phyloP scores from a whole-genome alignment of 345 rosid genomes.

The Hypericum perforatum region DNA sequence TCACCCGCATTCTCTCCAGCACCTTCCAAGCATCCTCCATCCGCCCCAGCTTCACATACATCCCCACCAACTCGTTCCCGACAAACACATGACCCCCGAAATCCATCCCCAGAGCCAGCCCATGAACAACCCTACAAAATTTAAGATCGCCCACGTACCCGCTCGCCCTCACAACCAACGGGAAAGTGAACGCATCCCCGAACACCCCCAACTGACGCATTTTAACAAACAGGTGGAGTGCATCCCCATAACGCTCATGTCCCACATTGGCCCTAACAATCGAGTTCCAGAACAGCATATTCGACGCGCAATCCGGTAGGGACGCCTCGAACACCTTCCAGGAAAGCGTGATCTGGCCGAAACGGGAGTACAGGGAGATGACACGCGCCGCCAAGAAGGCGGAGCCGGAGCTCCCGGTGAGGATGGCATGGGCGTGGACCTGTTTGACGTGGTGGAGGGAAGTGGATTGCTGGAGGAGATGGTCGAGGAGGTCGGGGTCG shows the following conservation, averaged over 20 bases:
- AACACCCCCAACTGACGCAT: slow-evolving; percentile 41
- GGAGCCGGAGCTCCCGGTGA: slow-evolving; percentile 22
- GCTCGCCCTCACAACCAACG: slow-evolving; percentile 44
- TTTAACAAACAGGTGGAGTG: slow-evolving; percentile 31
- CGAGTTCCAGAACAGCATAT: slow-evolving; percentile 45
- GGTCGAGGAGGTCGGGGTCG: slow-evolving; percentile 20
- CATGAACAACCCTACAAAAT: slow-evolving; percentile 34
- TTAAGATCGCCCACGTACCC: slow-evolving; percentile 19
- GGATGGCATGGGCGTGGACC: slow-evolving; percentile 32
- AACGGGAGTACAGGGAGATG: slow-evolving; percentile 37
- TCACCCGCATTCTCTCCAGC: slow-evolving; percentile 49
- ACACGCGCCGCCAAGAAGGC: slow-evolving; percentile 52
- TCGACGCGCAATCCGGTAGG: slow-evolving; percentile 23
- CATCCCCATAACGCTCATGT: slow-evolving; percentile 28
- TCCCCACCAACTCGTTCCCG: slow-evolving; percentile 47
- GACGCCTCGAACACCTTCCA: slow-evolving; percentile 20
- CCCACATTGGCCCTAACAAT: slow-evolving; percentile 42
- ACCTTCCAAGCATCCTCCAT: slow-evolving; percentile 34
- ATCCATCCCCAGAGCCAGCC: slow-evolving; percentile 42
- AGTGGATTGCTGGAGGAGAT: slow-evolving; percentile 30
- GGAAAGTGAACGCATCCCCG: slow-evolving; percentile 55
- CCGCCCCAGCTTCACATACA: slow-evolving; percentile 40
- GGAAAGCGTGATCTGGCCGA: slow-evolving; percentile 21
- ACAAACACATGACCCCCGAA: slow-evolving; percentile 34
- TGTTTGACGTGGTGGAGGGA: slow-evolving; percentile 27